Conservation (phyloP, 805 yeast species). For the Isabelozyma pseudorhagii region DNA sequence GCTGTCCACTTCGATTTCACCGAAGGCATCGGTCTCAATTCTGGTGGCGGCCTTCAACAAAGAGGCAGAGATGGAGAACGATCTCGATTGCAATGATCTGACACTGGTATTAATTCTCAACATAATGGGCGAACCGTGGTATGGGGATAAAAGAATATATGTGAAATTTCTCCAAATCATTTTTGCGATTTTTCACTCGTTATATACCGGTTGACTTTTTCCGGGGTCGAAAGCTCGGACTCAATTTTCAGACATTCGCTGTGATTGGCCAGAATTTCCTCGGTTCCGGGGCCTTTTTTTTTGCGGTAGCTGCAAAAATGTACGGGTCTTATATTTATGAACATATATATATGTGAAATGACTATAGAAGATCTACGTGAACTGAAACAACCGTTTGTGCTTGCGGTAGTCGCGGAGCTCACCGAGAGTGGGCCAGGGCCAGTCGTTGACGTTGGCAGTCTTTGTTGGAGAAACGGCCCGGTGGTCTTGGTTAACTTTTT, state of each 20-base stretch:
- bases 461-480: background rate
- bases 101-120: background rate
- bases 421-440: constrained; percentile 6
- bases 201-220: background rate
- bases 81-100: constrained; percentile 14
- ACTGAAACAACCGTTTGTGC: background rate
- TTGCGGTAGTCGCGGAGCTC: background rate
- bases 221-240: constrained; percentile 1
- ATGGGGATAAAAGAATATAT: background rate
- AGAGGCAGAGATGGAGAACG: constrained; percentile 24
- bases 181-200: background rate
- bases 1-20: constrained; percentile 87
- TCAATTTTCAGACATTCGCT: background rate
- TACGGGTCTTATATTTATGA: background rate
- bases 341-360: background rate
- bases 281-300: too few relatives aligned
- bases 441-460: background rate
- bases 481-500: constrained; percentile 17
- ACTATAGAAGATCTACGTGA: too few relatives aligned
- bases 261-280: constrained; percentile 2
- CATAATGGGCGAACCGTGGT: background rate
- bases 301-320: background rate
- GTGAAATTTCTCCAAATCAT: background rate
- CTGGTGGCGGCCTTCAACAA: constrained; percentile 38
- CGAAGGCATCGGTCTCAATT: constrained; percentile 93